Evolutionary conservation across 352 stramenopile genomes (phyloP).

Genomic region (Lagenidium giganteum): DNA sequence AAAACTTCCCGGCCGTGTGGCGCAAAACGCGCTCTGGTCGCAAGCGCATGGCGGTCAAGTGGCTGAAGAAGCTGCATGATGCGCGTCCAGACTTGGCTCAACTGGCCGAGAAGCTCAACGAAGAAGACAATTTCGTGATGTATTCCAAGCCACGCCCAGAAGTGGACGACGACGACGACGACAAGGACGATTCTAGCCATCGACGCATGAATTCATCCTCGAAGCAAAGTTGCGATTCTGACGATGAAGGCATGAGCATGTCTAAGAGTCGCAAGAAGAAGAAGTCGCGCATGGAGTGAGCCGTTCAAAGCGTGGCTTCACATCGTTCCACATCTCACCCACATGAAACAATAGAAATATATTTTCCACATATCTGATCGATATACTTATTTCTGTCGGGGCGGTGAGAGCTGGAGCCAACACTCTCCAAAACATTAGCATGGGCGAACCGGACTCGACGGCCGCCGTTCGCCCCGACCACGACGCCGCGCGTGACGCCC

Average conservation of each 20-base stretch:
- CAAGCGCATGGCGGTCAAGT: constrained; percentile 95
- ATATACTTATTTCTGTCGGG: too few relatives aligned
- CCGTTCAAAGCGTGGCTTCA: neutral
- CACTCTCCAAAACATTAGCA: too few relatives aligned
- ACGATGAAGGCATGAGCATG: constrained; percentile 10
- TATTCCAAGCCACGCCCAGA: constrained; percentile 26
- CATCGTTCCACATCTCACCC: neutral
- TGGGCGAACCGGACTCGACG: too few relatives aligned
- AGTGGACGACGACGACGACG: constrained; percentile 11
- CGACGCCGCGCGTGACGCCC: too few relatives aligned
- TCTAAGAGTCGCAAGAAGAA: constrained; percentile 18
- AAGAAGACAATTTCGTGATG: constrained; percentile 88
- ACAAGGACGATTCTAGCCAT: neutral
- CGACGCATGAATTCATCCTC: too few relatives aligned
- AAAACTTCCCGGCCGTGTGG: constrained; percentile 86
- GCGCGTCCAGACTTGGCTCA: constrained; percentile 80
- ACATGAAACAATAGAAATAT: too few relatives aligned
- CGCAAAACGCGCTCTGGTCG: constrained; percentile 87
- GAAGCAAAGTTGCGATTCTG: too few relatives aligned
- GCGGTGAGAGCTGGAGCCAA: too few relatives aligned
- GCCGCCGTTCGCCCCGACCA: too few relatives aligned
- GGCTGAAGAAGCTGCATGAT: constrained; percentile 80
- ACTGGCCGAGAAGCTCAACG: constrained; percentile 80
- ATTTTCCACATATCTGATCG: too few relatives aligned
- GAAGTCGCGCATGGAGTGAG: constrained; percentile 13